Evolutionary conservation across 495 filamentous ascomycete species (phyloP), one percentile per base, ranked within the genome.

Genomic region (Neurospora cerealis): DNA sequence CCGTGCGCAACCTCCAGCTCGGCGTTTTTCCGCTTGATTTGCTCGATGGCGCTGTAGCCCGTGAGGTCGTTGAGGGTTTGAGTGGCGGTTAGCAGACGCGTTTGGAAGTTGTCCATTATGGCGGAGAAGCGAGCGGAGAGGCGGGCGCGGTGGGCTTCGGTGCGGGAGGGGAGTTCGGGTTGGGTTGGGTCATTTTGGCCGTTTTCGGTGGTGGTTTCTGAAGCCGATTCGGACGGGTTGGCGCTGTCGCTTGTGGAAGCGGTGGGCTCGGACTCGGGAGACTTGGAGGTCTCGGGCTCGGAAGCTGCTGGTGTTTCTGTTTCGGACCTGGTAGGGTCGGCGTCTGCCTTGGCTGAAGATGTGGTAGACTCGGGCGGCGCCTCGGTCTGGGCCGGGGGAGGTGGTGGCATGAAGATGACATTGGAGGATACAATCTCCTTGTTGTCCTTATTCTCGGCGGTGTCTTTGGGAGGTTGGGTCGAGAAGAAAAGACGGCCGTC

Each of bases 11-110:
- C 70, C 80, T 99, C 96, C 87, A 88, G 92, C 7, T 79, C 79
- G 28, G 88, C 86, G 81, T 98, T 97, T 19, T 90, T 87, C 6
- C 83, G 82, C 79, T 97, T 95, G 69, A 99, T 86, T 13, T 90
- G 84, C 79, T 97, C 96, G 81, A 99, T 99, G 42, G 92, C 91
- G 1, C 92, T 91, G 87, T 99, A 99, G 15, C 96, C 96, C 2
- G 96, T 99, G 69, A 97, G 85, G 77, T 93, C 92, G 81, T 98
- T 98, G 81, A 99, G 87, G 72, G 90, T 91, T 79, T 97, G 94
- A 5, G 92, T 92, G 13, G 94, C 94, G 71, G 90, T 87, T 75
- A 96, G 93, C 41, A 94, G 85, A 74, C 94, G 93, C 34, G 92
- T 89, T 79, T 97, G 93, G 34, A 97, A 79, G 74, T 93, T 88